Base-by-base conservation (phyloP, 495 filamentous ascomycete genomes). In the Echria macrotheca region DNA sequence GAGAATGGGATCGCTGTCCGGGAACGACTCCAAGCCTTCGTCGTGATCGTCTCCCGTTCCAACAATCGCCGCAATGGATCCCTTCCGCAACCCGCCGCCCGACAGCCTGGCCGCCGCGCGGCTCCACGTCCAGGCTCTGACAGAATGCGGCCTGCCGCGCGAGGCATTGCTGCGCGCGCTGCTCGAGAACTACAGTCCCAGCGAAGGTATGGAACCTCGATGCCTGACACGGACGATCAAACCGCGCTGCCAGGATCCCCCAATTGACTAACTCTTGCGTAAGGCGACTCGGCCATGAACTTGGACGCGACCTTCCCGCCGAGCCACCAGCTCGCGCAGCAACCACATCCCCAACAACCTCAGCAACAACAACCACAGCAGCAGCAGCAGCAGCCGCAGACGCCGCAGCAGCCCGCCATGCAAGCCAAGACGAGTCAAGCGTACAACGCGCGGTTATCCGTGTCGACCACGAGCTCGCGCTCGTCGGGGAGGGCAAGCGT, bases 381-480 rank as follows among this genome's bases (percentile, higher is more conserved):
- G 35, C 56, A 53, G 22, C 40, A 46, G 15, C 48, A 56, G 11
- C 36, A 32, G 15, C 17, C 33, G 14, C 35, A 14, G 35, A 14
- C 35, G 35, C 35, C 35, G 35, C 21, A n/a, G 18, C 36, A 23
- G 22, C 37, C 38, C 38, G 22, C 22, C 18, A 12, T 37, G 26
- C 31, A 33, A 21, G 35, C 19, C 22, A 54, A 56, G 38, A 26
- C 50, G 36, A 28, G 41, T n/a, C 37, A 32, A 14, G n/a, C 22
- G 8, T 36, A 47, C 47, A 55, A 60, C 32, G 53, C 55, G 17
- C 52, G 60, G 14, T 29, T 64, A n/a, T 69, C 66, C 25, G 52
- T 69, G 15, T 69, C 66, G 29, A 67, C 66, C 7, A 61, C 59
- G 8, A 69, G 66, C 45, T 67, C 66, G 5, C 44, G 57, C 11